These are phyloP conservation scores for Irpex lacteus DNA, from an alignment of 1,284 basidiomycete species.

Conservation along the genomic window DNA sequence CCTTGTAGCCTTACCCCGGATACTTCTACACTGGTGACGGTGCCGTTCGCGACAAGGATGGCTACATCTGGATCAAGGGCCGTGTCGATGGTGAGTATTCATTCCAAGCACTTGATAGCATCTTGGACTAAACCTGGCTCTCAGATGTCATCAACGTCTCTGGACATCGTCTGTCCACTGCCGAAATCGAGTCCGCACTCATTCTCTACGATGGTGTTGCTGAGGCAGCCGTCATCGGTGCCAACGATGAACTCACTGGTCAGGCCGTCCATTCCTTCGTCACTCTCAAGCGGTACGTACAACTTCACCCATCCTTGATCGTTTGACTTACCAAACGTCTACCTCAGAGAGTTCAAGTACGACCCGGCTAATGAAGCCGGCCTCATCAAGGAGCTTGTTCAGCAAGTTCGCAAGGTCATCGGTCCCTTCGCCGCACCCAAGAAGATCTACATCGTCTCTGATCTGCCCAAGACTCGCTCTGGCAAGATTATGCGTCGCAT, in stretches of 20 bases:
- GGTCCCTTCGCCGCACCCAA: conserved; percentile 96
- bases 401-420: conserved; percentile 95
- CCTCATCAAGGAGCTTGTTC: conserved; percentile 86
- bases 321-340: neutral
- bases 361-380: conserved; percentile 66
- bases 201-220: conserved; percentile 94
- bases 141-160: conserved; percentile 91
- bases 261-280: conserved; percentile 88
- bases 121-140: neutral
- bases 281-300: conserved; percentile 50
- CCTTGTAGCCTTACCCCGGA: conserved; percentile 68
- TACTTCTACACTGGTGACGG: conserved; percentile 98
- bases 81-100: conserved; percentile 79
- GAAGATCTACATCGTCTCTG: conserved; percentile 83
- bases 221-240: conserved; percentile 89
- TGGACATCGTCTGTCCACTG: conserved; percentile 94
- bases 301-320: neutral
- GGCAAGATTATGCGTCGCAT: conserved; percentile 97
- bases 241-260: conserved; percentile 84
- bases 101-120: neutral
- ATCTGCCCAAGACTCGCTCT: conserved; percentile 95
- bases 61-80: conserved; percentile 99
- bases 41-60: conserved; percentile 90
- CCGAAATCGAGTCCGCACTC: conserved; percentile 96
- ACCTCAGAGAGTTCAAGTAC: conserved; percentile 74